Conservation (phyloP, 495 filamentous ascomycete species). For the Penicillium tannophilum region DNA sequence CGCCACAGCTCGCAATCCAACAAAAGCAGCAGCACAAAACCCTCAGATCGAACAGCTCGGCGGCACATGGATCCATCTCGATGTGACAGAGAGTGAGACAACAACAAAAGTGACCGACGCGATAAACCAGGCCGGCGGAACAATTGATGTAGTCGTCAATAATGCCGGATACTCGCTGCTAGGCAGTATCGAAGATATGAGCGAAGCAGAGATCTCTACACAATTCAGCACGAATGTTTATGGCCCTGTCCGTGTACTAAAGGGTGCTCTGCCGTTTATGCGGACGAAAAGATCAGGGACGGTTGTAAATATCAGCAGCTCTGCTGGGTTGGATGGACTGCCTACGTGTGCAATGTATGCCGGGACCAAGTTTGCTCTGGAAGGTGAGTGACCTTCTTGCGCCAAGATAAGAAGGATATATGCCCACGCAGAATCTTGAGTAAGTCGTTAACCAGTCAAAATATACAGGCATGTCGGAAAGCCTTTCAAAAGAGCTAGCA, state of each 20-base stretch:
- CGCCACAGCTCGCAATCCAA: constrained; percentile 52
- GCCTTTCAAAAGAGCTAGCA: constrained; percentile 29
- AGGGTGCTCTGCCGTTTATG: constrained; percentile 51
- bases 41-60: constrained; percentile 27
- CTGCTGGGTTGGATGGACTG: constrained; percentile 40
- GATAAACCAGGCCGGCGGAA: constrained; percentile 14
- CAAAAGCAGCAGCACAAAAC: constrained; percentile 32
- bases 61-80: constrained; percentile 38
- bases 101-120: constrained; percentile 19
- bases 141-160: constrained; percentile 33
- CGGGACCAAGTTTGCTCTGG: constrained; percentile 56
- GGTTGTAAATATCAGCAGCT: constrained; percentile 52
- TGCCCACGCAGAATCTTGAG: neutral
- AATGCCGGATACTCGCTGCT: constrained; percentile 36
- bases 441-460: neutral
- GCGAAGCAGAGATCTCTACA: constrained; percentile 22
- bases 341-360: constrained; percentile 50
- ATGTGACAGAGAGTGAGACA: constrained; percentile 42
- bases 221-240: constrained; percentile 48
- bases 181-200: constrained; percentile 26
- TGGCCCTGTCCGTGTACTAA: constrained; percentile 48
- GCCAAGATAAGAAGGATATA: neutral
- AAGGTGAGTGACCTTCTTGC: constrained; percentile 32
- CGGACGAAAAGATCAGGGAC: constrained; percentile 41
- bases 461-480: constrained; percentile 33